Percentiles rank a stretch among this genome's conserved stretches.
Conservation (phyloP, 805 yeast genomes). For the Starmerella apis region DNA sequence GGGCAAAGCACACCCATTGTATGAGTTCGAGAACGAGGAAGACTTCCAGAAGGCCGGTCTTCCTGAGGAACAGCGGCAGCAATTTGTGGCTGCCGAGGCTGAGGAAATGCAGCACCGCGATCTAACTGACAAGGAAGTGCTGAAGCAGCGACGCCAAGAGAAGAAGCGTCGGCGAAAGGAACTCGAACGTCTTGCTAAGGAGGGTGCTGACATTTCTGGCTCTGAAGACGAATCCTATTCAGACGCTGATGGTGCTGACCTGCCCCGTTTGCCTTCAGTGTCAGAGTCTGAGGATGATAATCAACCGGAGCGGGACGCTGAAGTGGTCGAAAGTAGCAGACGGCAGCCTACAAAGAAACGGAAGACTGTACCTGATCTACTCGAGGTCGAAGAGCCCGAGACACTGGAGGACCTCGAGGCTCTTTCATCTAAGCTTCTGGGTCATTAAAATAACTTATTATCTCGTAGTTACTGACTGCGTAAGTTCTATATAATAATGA, state of each 20-base stretch:
- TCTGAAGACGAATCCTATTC: constrained; percentile 12
- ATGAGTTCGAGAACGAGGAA: constrained; percentile 82
- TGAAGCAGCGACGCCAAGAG: constrained; percentile 67
- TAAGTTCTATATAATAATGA: background rate
- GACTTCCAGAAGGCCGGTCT: constrained; percentile 66
- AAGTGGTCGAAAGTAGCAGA: too few species aligned
- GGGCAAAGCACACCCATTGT: constrained; percentile 81
- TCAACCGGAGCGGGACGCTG: constrained; percentile 1
- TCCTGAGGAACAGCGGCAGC: constrained; percentile 54
- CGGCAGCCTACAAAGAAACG: constrained; percentile 8
- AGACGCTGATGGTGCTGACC: constrained; percentile 1
- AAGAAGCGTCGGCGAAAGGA: constrained; percentile 86
- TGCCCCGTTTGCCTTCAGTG: constrained; percentile 15
- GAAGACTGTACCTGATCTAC: constrained; percentile 31
- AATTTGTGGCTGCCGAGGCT: constrained; percentile 57
- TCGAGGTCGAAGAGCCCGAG: constrained; percentile 80
- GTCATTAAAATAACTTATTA: constrained; percentile 8
- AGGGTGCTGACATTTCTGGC: constrained; percentile 30
- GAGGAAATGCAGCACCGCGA: constrained; percentile 64
- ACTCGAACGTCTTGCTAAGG: constrained; percentile 47
- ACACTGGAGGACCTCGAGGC: constrained; percentile 92
- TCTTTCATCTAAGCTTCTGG: constrained; percentile 27
- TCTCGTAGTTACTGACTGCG: background rate
- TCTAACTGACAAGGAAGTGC: constrained; percentile 63
- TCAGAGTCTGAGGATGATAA: constrained; percentile 1